Evolutionary conservation across 2,329 filamentous ascomycete genomes (phyloP), one percentile per base, ranked within the genome.

Genomic region (Colletotrichum neosansevieriae): DNA sequence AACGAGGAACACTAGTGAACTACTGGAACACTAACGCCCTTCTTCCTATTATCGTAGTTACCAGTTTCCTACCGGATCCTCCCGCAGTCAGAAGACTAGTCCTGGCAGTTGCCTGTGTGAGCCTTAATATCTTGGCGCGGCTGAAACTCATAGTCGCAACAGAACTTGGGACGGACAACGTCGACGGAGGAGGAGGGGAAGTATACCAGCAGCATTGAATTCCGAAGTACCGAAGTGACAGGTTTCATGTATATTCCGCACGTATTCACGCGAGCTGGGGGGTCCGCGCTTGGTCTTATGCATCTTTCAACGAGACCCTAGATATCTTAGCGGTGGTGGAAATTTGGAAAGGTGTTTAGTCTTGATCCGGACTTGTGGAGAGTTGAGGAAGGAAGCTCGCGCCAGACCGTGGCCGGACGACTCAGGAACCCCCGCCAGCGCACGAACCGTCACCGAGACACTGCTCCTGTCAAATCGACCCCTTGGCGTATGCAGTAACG

Each of bases 61-160:
- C 34, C 32, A 13, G 32, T 21, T 29, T 36, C 24, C 53, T 15
- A n/a, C 60, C 40, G 34, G 44, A 45, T 15, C 38, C 40, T 47
- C 50, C 58, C 40, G 47, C 45, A 21, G 15, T 40, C n/a, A 24
- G 15, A 15, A 21, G 24, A 34, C 29, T 44, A 49, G 53, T 15
- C 44, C 65, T 47, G 60, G 47, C 47, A 47, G 40, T 65, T 21
- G 24, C 58, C 13, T 42, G 58, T 51, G n/a, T 53, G 34, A 51
- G 58, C 32, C 50, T 57, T 49, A 11, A 40, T 29, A 29, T 49
- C 61, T 56, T 59, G 40, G 47, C 54, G 24, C 24, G 56, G 44
- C 54, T 68, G 65, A 68, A 69, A 69, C 66, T 49, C n/a, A 56
- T 47, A 59, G 36, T 40, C 61, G 54, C 56, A 38, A 38, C 66